phyloP scores from a whole-genome alignment of 2,329 filamentous ascomycete species.

The Daldinia eschscholtzii region DNA sequence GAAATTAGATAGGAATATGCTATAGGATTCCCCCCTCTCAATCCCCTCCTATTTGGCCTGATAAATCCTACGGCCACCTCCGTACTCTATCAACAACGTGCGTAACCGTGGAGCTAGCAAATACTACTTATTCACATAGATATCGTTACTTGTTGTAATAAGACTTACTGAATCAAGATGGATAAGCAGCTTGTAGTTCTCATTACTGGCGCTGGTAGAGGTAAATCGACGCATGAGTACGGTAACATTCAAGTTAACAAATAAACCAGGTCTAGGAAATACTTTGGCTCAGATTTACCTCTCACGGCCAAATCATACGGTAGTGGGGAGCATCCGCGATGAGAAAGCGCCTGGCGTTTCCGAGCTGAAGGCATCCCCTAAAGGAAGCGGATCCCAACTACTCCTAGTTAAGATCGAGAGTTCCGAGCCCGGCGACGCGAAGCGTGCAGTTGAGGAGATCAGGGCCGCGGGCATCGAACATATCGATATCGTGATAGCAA shows the following conservation, averaged over 20 bases:
- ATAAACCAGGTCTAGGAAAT: neutral
- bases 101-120: no score
- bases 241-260: neutral
- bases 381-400: neutral
- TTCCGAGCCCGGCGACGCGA: neutral
- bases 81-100: neutral
- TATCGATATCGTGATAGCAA: neutral
- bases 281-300: neutral
- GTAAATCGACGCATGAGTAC: neutral
- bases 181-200: neutral
- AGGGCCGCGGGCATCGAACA: neutral
- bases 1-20: neutral
- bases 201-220: neutral
- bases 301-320: neutral
- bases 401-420: slow-evolving; percentile 1
- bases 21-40: neutral
- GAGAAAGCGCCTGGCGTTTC: neutral
- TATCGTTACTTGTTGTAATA: neutral
- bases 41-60: neutral
- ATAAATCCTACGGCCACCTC: neutral
- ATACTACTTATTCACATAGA: no score
- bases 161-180: neutral
- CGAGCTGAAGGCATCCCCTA: neutral
- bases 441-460: neutral
- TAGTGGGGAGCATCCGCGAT: neutral